phyloP scores from a whole-genome alignment of 179 eudicot genomes.

The Pouteria campechiana region DNA sequence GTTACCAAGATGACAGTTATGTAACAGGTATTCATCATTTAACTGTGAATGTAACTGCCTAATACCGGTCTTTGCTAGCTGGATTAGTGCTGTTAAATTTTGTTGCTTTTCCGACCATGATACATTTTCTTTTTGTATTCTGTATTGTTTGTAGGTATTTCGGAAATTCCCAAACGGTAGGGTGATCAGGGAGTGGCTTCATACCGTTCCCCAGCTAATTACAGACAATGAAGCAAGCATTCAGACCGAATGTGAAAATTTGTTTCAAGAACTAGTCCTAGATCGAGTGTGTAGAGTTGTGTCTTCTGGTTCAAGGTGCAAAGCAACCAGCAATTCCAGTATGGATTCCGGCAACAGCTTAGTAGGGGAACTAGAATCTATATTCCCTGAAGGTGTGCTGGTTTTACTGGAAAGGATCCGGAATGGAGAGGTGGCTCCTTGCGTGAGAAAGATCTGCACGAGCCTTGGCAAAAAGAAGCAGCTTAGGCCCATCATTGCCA shows the following conservation, averaged over 20 bases:
- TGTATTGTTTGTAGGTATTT: constrained; percentile 47
- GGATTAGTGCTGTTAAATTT: too few relatives aligned
- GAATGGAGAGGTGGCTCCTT: constrained; percentile 72
- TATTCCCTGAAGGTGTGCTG: constrained; percentile 53
- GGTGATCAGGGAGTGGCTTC: constrained; percentile 83
- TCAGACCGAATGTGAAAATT: constrained; percentile 90
- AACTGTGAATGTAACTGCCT: too few relatives aligned
- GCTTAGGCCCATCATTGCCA: constrained; percentile 51
- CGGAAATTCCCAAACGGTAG: constrained; percentile 42
- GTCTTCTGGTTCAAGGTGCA: too few relatives aligned
- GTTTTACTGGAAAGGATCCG: constrained; percentile 53
- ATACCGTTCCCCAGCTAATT: constrained; percentile 74
- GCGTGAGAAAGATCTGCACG: constrained; percentile 82
- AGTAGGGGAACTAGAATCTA: constrained; percentile 25
- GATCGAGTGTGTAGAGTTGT: constrained; percentile 62
- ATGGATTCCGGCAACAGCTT: constrained; percentile 9
- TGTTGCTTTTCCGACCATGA: not conserved
- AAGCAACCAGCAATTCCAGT: constrained; percentile 2
- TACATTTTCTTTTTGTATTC: constrained; percentile 9
- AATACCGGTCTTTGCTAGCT: too few relatives aligned
- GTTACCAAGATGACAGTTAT: too few relatives aligned
- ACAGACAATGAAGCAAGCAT: constrained; percentile 85
- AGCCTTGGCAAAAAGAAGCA: constrained; percentile 80
- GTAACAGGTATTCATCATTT: too few relatives aligned
- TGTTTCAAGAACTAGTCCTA: constrained; percentile 72